Conservation (phyloP, 305 asterid genomes). For the Nicotiana rustica region DNA sequence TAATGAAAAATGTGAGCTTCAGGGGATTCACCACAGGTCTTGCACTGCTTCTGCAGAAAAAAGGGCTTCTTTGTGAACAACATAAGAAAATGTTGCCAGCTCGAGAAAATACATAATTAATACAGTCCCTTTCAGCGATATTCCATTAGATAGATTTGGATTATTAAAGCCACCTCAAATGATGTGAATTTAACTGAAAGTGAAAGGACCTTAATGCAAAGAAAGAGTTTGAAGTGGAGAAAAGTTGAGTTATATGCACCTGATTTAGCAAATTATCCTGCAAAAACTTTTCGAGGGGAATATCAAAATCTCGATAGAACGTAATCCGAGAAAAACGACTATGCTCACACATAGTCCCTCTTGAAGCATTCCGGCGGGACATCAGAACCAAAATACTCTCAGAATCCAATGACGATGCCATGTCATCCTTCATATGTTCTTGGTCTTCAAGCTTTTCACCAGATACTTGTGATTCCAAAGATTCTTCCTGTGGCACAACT, state of each 20-base stretch:
- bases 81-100: conserved; percentile 24
- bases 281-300: conserved; percentile 88
- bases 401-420: conserved; percentile 81
- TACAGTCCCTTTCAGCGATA: neutral
- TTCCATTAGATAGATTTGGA: neutral
- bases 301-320: conserved; percentile 89
- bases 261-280: conserved; percentile 83
- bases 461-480: conserved; percentile 45
- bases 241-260: conserved; percentile 54
- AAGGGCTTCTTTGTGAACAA: conserved; percentile 32
- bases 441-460: conserved; percentile 54
- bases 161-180: conserved; percentile 7
- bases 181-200: conserved; percentile 22
- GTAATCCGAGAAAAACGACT: conserved; percentile 89
- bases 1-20: conserved; percentile 83
- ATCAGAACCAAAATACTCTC: conserved; percentile 91
- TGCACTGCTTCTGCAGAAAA: conserved; percentile 78
- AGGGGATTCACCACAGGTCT: conserved; percentile 74
- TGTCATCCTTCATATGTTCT: conserved; percentile 64
- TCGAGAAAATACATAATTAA: conserved; percentile 21
- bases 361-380: conserved; percentile 80
- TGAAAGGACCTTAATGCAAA: conserved; percentile 23
- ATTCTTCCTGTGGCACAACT: conserved; percentile 34
- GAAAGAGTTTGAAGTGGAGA: conserved; percentile 27
- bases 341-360: conserved; percentile 82